phyloP scores from a whole-genome alignment of 106 monocot species.

The Platanthera zijinensis region DNA sequence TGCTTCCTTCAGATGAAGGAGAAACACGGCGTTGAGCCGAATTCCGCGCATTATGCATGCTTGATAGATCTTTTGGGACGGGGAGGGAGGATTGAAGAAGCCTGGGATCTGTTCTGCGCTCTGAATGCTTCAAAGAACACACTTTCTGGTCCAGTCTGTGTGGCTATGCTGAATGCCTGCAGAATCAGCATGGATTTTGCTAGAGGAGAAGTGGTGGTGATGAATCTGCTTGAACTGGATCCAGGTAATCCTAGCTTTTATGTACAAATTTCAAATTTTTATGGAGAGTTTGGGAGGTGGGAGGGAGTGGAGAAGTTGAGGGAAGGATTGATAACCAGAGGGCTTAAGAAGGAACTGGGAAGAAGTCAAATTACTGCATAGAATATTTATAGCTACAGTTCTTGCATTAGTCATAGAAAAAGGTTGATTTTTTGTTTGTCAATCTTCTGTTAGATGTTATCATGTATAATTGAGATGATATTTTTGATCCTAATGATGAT shows the following conservation, averaged over 20 bases:
- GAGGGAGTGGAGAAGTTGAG: constrained; percentile 25
- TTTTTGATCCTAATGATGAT: not conserved
- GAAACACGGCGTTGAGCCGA: constrained; percentile 24
- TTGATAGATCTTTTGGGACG: constrained; percentile 38
- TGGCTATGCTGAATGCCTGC: constrained; percentile 44
- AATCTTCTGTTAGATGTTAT: not conserved
- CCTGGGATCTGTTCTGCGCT: constrained; percentile 32
- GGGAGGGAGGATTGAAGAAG: constrained; percentile 38
- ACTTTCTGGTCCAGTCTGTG: constrained; percentile 21
- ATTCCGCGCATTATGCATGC: constrained; percentile 47
- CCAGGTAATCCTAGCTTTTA: constrained; percentile 32
- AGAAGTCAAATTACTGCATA: constrained; percentile 14
- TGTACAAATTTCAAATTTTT: constrained; percentile 40
- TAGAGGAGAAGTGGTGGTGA: constrained; percentile 22
- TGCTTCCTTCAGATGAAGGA: constrained; percentile 29
- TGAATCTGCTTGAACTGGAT: constrained; percentile 19
- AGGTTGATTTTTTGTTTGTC: not conserved
- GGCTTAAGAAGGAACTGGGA: constrained; percentile 32
- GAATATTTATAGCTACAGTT: not conserved
- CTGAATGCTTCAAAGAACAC: constrained; percentile 1
- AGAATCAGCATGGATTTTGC: constrained; percentile 23
- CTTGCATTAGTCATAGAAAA: not conserved
- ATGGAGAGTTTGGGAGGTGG: constrained; percentile 36
- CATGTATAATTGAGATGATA: not conserved
- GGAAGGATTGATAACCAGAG: constrained; percentile 20